A percentile compares a stretch with the other conserved stretches of the same genome.
These are phyloP conservation scores for Alternaria triticina DNA, from an alignment of 2,329 filamentous ascomycete species.

Conservation along the genomic window DNA sequence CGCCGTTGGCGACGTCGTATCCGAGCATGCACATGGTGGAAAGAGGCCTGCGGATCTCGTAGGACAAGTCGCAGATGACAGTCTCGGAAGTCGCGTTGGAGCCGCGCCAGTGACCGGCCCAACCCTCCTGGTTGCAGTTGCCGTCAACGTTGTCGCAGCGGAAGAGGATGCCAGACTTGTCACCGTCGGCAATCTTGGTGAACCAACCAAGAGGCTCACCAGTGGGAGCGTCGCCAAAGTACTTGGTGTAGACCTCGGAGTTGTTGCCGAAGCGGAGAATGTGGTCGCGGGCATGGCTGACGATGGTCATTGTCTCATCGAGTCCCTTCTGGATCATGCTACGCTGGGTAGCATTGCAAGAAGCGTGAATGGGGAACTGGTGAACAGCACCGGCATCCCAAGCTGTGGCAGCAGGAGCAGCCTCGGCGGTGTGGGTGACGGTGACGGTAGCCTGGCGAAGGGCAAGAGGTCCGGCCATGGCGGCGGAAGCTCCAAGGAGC, in stretches of 20 bases:
- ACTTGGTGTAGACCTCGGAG: conserved; percentile 68
- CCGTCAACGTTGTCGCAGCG: conserved; percentile 72
- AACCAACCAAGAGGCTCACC: conserved; percentile 67
- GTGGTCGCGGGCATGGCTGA: conserved; percentile 67
- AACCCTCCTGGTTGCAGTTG: conserved; percentile 62
- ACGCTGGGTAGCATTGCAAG: conserved; percentile 69
- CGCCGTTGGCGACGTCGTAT: conserved; percentile 64
- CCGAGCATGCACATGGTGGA: conserved; percentile 66
- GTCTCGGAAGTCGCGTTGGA: conserved; percentile 69
- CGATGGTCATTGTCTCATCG: conserved; percentile 64
- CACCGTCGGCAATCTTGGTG: conserved; percentile 64
- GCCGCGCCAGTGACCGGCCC: conserved; percentile 73
- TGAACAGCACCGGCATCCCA: conserved; percentile 50
- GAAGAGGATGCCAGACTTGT: conserved; percentile 65
- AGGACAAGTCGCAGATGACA: conserved; percentile 72
- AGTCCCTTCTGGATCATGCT: conserved; percentile 64
- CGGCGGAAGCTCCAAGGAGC: conserved; percentile 35
- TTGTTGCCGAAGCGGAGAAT: conserved; percentile 63
- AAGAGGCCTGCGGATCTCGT: conserved; percentile 62
- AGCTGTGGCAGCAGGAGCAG: conserved; percentile 18
- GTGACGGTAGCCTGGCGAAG: conserved; percentile 33
- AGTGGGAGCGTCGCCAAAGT: conserved; percentile 68
- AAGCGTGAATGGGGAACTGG: conserved; percentile 64
- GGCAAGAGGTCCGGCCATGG: conserved; percentile 34
- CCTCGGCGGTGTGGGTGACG: conserved; percentile 19